These are phyloP conservation scores for Alternaria angustiovoidea DNA, from an alignment of 2,329 filamentous ascomycete species.

Conservation along the genomic window DNA sequence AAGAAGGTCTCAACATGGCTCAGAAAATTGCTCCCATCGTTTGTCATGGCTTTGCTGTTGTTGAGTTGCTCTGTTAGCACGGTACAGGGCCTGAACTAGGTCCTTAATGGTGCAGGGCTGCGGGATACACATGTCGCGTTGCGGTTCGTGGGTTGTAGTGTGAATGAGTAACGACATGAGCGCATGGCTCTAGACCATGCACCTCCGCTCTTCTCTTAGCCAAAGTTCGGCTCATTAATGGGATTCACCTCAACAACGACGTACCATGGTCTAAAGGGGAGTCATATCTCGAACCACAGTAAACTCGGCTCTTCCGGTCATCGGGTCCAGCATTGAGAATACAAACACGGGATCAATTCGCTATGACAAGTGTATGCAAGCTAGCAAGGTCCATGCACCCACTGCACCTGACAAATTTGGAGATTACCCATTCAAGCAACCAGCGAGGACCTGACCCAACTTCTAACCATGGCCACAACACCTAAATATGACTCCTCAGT, in stretches of 20 bases:
- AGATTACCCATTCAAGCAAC: slow-evolving; percentile 17
- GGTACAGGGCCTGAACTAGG: no score
- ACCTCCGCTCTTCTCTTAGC: slow-evolving; percentile 11
- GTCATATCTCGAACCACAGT: slow-evolving; percentile 14
- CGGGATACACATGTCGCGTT: slow-evolving; percentile 9
- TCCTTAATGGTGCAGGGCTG: no score
- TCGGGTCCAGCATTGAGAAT: slow-evolving; percentile 14
- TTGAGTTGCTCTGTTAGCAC: no score
- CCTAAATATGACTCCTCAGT: slow-evolving; percentile 10
- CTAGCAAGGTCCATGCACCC: slow-evolving; percentile 14
- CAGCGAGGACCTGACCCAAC: slow-evolving; percentile 15
- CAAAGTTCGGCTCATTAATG: slow-evolving; percentile 9
- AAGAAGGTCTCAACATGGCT: no score
- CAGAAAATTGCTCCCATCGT: no score
- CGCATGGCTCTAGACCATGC: slow-evolving; percentile 11
- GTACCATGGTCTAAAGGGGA: slow-evolving; percentile 12
- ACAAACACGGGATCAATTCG: slow-evolving; percentile 15
- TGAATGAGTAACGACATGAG: slow-evolving; percentile 13
- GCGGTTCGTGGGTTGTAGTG: slow-evolving; percentile 11
- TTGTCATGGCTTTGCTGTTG: no score
- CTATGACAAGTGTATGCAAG: slow-evolving; percentile 17
- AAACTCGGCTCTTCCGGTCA: slow-evolving; percentile 14
- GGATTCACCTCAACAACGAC: slow-evolving; percentile 12
- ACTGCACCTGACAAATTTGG: slow-evolving; percentile 14
- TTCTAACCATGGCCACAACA: slow-evolving; percentile 16